Evolutionary conservation across 306 rosid species (phyloP).

Genomic region (Clitoria ternatea): DNA sequence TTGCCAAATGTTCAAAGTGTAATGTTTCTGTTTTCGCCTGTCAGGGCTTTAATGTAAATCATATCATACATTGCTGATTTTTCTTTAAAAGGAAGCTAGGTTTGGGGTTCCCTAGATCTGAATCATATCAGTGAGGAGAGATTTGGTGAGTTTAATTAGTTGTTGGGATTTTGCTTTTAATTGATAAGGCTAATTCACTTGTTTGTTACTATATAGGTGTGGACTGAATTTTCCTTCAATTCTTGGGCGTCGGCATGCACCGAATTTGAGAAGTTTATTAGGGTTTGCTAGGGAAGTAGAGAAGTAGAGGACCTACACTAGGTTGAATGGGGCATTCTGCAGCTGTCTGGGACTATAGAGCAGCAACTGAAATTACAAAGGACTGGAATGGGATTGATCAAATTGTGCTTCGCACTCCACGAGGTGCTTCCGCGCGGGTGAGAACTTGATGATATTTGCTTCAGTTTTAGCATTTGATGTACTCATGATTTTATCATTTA

Average conservation of each 20-base stretch:
- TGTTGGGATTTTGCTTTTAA: slow-evolving; percentile 18
- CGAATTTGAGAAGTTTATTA: slow-evolving; percentile 10
- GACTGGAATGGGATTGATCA: slow-evolving; percentile 83
- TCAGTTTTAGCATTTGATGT: background rate
- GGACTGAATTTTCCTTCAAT: slow-evolving; percentile 25
- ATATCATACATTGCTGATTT: slow-evolving; percentile 9
- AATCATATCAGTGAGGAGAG: slow-evolving; percentile 27
- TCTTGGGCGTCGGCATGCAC: background rate
- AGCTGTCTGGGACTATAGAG: slow-evolving; percentile 68
- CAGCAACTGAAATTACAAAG: slow-evolving; percentile 64
- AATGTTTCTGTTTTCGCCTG: slow-evolving; percentile 32
- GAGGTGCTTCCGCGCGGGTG: slow-evolving; percentile 74
- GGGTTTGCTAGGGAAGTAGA: slow-evolving; percentile 8
- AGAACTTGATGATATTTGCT: slow-evolving; percentile 28
- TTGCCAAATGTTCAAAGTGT: slow-evolving; percentile 37
- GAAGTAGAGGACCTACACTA: slow-evolving; percentile 8
- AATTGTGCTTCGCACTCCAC: slow-evolving; percentile 63
- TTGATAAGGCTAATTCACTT: slow-evolving; percentile 22
- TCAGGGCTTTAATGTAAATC: slow-evolving; percentile 29
- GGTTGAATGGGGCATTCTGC: slow-evolving; percentile 79
- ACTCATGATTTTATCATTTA: slow-evolving; percentile 7
- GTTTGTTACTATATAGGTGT: slow-evolving; percentile 21
- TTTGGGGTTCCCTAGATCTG: slow-evolving; percentile 44
- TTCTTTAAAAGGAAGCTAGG: background rate
- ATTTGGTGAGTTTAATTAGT: slow-evolving; percentile 22